Evolutionary conservation across 106 monocot species (phyloP).

Genomic region (Apostasia ramifera): DNA sequence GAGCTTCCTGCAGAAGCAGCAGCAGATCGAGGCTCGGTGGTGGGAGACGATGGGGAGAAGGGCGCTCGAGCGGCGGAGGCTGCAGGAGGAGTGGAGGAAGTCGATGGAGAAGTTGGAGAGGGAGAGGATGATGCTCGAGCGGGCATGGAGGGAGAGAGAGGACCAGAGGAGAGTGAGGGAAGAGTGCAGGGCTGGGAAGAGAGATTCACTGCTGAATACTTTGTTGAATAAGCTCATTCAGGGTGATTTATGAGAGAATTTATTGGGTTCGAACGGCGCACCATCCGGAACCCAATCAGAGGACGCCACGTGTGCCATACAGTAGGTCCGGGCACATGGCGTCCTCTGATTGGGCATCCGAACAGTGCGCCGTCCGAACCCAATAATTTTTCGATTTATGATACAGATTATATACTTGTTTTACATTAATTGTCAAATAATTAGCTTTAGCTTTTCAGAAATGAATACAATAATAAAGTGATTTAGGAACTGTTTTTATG

Average conservation of each 20-base stretch:
- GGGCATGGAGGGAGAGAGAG: constrained; percentile 84
- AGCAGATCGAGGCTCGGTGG: constrained; percentile 69
- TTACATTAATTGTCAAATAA: too few relatives aligned
- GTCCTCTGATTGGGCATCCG: too few relatives aligned
- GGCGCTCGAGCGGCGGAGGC: constrained; percentile 45
- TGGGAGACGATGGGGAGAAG: constrained; percentile 69
- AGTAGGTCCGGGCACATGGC: too few relatives aligned
- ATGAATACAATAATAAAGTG: too few relatives aligned
- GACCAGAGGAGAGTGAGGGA: constrained; percentile 89
- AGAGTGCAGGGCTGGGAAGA: constrained; percentile 77
- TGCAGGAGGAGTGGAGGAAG: constrained; percentile 86
- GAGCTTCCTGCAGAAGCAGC: constrained; percentile 84
- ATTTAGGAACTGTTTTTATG: too few relatives aligned
- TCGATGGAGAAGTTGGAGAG: constrained; percentile 90
- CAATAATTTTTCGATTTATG: too few relatives aligned
- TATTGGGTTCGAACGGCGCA: too few relatives aligned
- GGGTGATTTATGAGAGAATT: constrained; percentile 23
- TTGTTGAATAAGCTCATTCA: constrained; percentile 80
- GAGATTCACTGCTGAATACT: constrained; percentile 72
- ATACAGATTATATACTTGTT: too few relatives aligned
- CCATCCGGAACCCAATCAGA: too few relatives aligned
- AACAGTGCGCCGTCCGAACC: too few relatives aligned
- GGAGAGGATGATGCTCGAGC: constrained; percentile 86
- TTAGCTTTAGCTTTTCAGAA: too few relatives aligned
- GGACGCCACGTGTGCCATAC: too few relatives aligned